phyloP scores from a whole-genome alignment of 192 early-diverging fungal genomes.

The Tieghemiomyces parasiticus region DNA sequence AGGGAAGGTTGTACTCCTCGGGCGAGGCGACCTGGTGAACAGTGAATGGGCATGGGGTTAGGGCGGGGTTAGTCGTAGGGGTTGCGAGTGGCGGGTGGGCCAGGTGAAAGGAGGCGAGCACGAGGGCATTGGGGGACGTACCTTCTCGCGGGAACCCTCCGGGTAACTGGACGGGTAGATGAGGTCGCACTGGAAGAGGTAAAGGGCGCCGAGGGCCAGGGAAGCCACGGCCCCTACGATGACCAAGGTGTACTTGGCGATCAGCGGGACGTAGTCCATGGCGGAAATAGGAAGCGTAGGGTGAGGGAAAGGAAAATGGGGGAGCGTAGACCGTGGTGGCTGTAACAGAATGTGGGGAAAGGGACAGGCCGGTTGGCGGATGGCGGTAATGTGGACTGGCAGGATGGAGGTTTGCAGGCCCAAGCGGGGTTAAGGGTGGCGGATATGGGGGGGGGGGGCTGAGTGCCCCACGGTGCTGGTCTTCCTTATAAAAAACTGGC shows the following conservation, averaged over 20 bases:
- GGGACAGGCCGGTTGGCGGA: too few relatives aligned
- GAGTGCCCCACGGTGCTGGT: too few relatives aligned
- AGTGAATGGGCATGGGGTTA: too few relatives aligned
- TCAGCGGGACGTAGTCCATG: constrained; percentile 20
- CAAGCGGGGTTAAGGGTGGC: too few relatives aligned
- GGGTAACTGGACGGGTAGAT: constrained; percentile 58
- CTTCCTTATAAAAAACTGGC: too few relatives aligned
- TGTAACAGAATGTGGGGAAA: too few relatives aligned
- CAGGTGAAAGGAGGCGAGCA: background rate
- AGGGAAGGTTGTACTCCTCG: constrained; percentile 22
- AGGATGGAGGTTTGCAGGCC: too few relatives aligned
- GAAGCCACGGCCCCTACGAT: constrained; percentile 14
- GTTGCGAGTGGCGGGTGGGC: background rate
- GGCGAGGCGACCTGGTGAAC: constrained; percentile 24
- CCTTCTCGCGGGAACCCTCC: constrained; percentile 22
- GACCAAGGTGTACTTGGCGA: constrained; percentile 19
- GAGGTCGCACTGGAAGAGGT: constrained; percentile 58
- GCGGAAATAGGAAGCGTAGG: too few relatives aligned
- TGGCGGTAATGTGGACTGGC: too few relatives aligned
- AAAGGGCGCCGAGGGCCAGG: constrained; percentile 28
- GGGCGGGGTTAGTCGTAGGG: background rate
- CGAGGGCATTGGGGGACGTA: background rate
- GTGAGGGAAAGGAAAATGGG: too few relatives aligned
- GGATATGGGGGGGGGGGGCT: too few relatives aligned
- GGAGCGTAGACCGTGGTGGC: too few relatives aligned